A percentile compares a stretch with the other conserved stretches of the same genome.
These are phyloP conservation scores for Fusarium mexicanum DNA, from an alignment of 2,329 filamentous ascomycete species.

Conservation along the genomic window DNA sequence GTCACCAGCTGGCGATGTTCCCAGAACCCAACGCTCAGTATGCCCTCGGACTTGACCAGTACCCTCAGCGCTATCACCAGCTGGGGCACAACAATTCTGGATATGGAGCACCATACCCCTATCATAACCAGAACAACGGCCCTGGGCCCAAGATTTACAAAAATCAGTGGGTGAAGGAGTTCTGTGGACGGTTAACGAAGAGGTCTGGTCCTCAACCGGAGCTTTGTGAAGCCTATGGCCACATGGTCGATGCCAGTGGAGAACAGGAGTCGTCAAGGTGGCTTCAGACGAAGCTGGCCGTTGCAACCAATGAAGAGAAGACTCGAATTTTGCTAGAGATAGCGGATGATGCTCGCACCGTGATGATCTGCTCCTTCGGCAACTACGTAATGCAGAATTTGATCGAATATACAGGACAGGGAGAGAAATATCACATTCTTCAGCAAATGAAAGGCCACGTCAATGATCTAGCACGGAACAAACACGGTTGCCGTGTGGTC, in stretches of 20 bases:
- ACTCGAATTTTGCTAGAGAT: constrained; percentile 91
- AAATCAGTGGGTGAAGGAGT: neutral
- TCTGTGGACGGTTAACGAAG: constrained; percentile 54
- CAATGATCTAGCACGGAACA: constrained; percentile 80
- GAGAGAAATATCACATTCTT: constrained; percentile 88
- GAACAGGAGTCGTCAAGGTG: constrained; percentile 96
- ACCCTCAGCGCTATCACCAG: constrained; percentile 48
- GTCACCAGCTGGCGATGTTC: constrained; percentile 43
- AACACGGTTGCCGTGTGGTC: constrained; percentile 95
- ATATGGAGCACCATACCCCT: constrained; percentile 45
- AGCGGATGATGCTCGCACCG: constrained; percentile 80
- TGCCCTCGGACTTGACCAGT: constrained; percentile 50
- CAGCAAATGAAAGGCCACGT: constrained; percentile 90
- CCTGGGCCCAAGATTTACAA: constrained; percentile 49
- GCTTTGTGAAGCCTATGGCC: constrained; percentile 86
- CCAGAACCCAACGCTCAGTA: constrained; percentile 49
- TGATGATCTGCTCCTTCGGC: constrained; percentile 97
- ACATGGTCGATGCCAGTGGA: constrained; percentile 93
- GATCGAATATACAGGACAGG: constrained; percentile 94
- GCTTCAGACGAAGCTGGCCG: constrained; percentile 91
- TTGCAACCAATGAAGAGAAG: constrained; percentile 95
- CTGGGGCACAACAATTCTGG: constrained; percentile 39
- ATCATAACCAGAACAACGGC: constrained; percentile 64
- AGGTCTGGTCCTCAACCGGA: constrained; percentile 77
- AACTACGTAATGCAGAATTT: constrained; percentile 99